Base-by-base conservation (phyloP, 768 basidiomycete genomes). In the Auricularia cornea region DNA sequence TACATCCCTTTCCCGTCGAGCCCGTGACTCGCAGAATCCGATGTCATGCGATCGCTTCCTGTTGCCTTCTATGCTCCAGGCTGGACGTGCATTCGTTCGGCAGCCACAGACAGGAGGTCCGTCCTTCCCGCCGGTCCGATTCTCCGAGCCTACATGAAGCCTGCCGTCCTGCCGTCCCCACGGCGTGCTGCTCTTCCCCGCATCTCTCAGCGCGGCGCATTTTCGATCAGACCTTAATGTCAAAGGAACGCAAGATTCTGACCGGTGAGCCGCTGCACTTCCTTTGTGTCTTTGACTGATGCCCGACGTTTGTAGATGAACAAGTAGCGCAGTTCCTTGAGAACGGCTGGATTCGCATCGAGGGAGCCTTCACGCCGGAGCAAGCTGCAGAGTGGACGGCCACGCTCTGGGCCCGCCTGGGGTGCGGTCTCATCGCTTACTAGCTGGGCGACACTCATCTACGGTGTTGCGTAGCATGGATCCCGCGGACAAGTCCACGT, bases 261-360 rank as follows among this genome's bases (percentile, higher is more conserved):
- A 48, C 44, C 20, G 20, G 44, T 48, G 23, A 10, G 44, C 23
- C 10, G 23, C 38, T 40, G 18, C 38, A 23, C 44, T 23, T 16
- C 44, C 20, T 6, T 20, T 8, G 16, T 20, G 20, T 6, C 16
- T 18, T 6, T 48, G 44, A 20, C 44, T 48, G 20, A 48, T 38
- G 35, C 16, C 20, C 44, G 2, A 20, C 20, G 44, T 20, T 5
- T 20, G 23, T 26, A 57, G 54, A 57, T 8, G 82, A 78, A 62
- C 80, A 85, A 65, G 76, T 81, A 32, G 73, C 80, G 44, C 79
- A 82, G 65, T 85, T 86, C 70, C 73, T 87, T 59, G 77, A 81
- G 63, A 72, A 84, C 61, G 84, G 84, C 6, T 86, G 81, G 64
- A 70, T 85, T 54, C 71, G 82, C 40, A 78, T 86, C 65, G 78